Evolutionary conservation across 2,329 filamentous ascomycete genomes (phyloP), one percentile per base, ranked within the genome.

Genomic region (Stemphylium vesicarium): DNA sequence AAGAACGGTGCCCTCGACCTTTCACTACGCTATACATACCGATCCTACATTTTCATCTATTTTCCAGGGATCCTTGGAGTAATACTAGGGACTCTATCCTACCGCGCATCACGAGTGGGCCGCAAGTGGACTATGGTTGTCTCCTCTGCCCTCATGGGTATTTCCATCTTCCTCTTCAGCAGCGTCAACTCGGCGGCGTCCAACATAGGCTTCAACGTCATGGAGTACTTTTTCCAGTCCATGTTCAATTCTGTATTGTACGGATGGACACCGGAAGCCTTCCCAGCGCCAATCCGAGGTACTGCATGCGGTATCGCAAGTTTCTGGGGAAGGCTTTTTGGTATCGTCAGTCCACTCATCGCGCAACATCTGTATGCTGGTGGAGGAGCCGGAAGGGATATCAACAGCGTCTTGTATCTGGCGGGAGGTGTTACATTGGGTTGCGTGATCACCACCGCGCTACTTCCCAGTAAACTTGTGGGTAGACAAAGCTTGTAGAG

Each of bases 271-370:
- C 81, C 81, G 1, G 81, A 82, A 59, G 77, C 78, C 5, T 83
- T 83, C 56, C 80, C 81, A 0, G 80, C 82, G 3, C 77, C 78
- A 0, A 78, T 84, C 13, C 69, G 81, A 32, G 82, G 81, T 4
- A 84, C 80, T 0, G 75, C 84, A 0, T 82, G 81, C 60, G 84
- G 85, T 0, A 57, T 85, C 11, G 82, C 84, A 2, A 82, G 81
- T 55, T 86, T 85, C 63, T 85, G 82, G 82, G 84, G 84, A 1
- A 70, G 84, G 2, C 49, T 86, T 20, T 84, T 84, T 59, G 81
- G 82, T 9, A 86, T 87, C 39, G 78, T 86, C 13, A 83, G 81
- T 33, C 84, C 84, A 0, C 63, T 86, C 33, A 83, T 84, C 48
- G 83, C 82, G 4, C 80, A 84, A 59, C 73, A 80, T n/a, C 66